Base-by-base conservation (phyloP, 345 rosid genomes). In the Viola odorata region DNA sequence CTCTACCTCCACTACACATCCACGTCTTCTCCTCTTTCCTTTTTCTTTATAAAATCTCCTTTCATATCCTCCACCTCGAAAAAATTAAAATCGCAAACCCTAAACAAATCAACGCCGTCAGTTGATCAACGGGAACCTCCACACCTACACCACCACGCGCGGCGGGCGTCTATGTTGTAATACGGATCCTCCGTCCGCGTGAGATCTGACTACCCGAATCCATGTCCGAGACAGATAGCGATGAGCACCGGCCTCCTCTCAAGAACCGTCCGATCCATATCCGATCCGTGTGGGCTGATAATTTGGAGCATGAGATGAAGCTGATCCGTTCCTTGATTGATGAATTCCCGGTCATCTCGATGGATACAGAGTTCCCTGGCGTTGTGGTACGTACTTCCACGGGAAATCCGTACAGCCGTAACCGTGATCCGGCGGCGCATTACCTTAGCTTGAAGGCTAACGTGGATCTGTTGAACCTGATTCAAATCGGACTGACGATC, bases 331-430 rank as follows among this genome's bases (percentile, higher is more conserved):
- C 81, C n/a, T 42, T 75, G 37, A 69, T 89, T 51, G 92, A 89
- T 50, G 55, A 49, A 1, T 85, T 69, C 73, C 90, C 95, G 5
- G 74, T 83, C 45, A 71, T 87, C n/a, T 82, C 96, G 5, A 89
- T 91, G 96, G 96, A 91, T 62, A 91, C 98, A 0, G 95, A 91
- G 62, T 91, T 91, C 38, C 96, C 95, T 23, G 96, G 98, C 14
- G 39, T 91, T 36, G 78, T 91, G 7, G 75, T 75, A 52, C 70
- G 72, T 23, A 70, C 77, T 0, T 37, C 58, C 37, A 74, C 68
- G 7, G 67, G 23, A 1, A 81, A 72, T 47, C 56, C 59, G 11
- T 48, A 41, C 44, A 50, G 60, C 49, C 71, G 79, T 4, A 64
- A 62, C 3, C 73, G 59, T 8, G 72, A 58, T n/a, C 88, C 96